Base-by-base conservation (phyloP, 108 stramenopile genomes). In the Nitzschia palea region DNA sequence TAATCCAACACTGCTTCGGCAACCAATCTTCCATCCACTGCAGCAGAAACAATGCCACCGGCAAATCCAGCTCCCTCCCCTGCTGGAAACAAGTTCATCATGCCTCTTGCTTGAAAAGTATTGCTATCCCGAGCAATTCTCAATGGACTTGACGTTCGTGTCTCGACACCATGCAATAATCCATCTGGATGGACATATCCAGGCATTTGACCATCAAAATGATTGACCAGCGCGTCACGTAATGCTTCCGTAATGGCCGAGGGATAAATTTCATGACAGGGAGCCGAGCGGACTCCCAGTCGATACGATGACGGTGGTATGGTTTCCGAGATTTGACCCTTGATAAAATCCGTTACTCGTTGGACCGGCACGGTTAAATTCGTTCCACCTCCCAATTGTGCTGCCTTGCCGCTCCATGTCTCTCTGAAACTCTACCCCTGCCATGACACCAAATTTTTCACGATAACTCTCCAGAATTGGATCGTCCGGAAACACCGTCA, bases 61-160 rank as follows among this genome's bases (percentile, higher is more conserved):
- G 97, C 97, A 78, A 94, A 98, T 5, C 97, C 97, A 44, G 97
- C 97, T 26, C 97, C 97, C 78, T 98, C 97, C 15, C 97, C 97
- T 0, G 90, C 79, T 6, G 96, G 96, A 67, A 79, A 98, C 28
- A 98, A 54, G 45, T 79, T 78, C 28, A 73, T 59, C 20, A 81
- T 70, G 10, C 87, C 87, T 4, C 68, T 62, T 15, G 92, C 93
- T 70, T 91, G 77, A 50, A 93, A 55, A 2, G 86, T 86, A 4
- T 52, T 71, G 31, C 59, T 47, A 58, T 97, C 86, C 65, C 97
- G 76, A 25, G 78, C 50, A 35, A 98, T 66, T 44, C 93, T 76
- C 0, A 98, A 68, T 28, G 97, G 97, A 55, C 88, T 85, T 4
- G 92, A 94, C 27, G 97, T 98, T 70, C 97, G 65, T 4, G 97